Conservation (phyloP, 805 yeast genomes). For the Lachancea sp. region DNA sequence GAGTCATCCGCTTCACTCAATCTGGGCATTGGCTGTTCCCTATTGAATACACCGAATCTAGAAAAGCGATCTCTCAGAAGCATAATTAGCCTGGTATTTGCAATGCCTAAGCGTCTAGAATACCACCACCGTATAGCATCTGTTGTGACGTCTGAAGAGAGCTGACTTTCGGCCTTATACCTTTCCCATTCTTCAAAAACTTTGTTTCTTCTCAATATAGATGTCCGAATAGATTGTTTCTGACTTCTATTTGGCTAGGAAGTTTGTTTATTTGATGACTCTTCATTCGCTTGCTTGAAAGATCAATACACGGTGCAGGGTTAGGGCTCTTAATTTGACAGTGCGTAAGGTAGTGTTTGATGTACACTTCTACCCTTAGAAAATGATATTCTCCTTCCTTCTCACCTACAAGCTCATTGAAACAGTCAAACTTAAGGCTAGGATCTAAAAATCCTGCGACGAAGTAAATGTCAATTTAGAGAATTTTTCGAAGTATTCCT, state of each 20-base stretch:
- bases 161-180: no score
- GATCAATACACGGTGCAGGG: no score
- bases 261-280: neutral
- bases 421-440: slow-evolving; percentile 1
- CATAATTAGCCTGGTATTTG: no score
- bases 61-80: no score
- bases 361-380: neutral
- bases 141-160: no score
- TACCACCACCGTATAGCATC: no score
- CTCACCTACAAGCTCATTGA: neutral
- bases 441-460: slow-evolving; percentile 10
- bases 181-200: neutral
- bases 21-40: no score
- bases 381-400: neutral
- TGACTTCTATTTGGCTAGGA: neutral
- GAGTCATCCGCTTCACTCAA: no score
- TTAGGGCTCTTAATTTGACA: neutral
- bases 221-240: neutral
- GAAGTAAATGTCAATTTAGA: slow-evolving; percentile 4
- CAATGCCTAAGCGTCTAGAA: no score
- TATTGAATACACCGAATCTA: no score
- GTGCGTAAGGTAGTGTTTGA: neutral
- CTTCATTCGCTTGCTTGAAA: no score
- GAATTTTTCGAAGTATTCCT: slow-evolving; percentile 1
- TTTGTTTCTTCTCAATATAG: neutral